Base-by-base conservation (phyloP, 495 filamentous ascomycete genomes). In the Letharia columbiana region DNA sequence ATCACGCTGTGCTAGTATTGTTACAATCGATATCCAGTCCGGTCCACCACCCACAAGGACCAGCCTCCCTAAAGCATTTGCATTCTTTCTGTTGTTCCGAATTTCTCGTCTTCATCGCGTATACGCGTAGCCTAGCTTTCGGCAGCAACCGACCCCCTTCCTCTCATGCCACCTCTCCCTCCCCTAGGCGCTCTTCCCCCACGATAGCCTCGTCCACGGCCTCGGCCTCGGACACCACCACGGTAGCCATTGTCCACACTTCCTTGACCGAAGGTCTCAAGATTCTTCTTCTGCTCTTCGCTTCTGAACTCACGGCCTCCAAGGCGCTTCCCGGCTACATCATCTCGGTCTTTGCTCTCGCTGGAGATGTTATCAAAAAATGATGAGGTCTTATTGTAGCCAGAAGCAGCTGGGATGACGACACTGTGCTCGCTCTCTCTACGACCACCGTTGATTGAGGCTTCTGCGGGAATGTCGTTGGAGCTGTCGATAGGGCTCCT, bases 351-450 rank as follows among this genome's bases (percentile, higher is more conserved):
- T 73, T 89, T 93, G 63, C 87, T 82, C 72, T 99, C 94, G 68
- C 90, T 94, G 0, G 89, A 93, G 71, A 99, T 96, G 72, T 99
- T 96, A 73, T 99, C 94, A 72, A 98, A 99, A 80, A 99, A 99
- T 5, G 89, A 92, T 9, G 76, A 84, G 3, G 83, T 77, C 75
- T 90, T 94, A 78, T 96, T 92, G 79, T 99, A 99, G 18, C 83
- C 83, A 20, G 74, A 68, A 18, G 73, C 70, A n/a, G 72, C 69
- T 42, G 78, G 67, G 6, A 77, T 77, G 60, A 77, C 72, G 9
- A 81, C 74, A 11, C 73, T 77, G 45, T 67, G 71, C 62, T 72
- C 79, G 69, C 40, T 77, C 68, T 6, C 76, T 69, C 47, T 65
- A 60, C 60, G 67, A 37, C 76, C 77, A 10, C 73, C 69, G 11